Base-by-base conservation (phyloP, 75 land plant species). In the Chamaecyparis obtusa region DNA sequence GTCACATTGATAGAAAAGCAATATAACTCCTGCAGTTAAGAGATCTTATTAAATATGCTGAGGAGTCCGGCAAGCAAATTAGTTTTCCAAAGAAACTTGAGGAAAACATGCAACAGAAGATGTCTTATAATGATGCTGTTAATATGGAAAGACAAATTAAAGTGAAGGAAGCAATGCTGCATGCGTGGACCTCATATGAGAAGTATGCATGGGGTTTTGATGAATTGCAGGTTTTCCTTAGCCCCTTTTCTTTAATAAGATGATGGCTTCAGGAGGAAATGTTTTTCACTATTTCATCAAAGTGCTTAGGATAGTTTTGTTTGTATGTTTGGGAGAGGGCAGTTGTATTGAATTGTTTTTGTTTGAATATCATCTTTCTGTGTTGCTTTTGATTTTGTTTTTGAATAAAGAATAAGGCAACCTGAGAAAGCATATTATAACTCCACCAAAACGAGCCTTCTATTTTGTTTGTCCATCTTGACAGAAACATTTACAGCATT, bases 181-280 rank as follows among this genome's bases (percentile, higher is more conserved):
- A 97, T 93, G 99, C 99, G 24, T 97, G 99, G 99, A 93, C 85
- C 82, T 95, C 97, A 24, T 97, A 97, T 87, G 98, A 93, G 85
- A 95, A 94, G 83, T 97, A 96, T 94, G 98, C 99, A 35, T 97
- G 99, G 99, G 99, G 99, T 74, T 87, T 89, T 72, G 99, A 97
- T 90, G 99, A 97, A 89, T 96, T 97, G 86, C 93, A 94, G 95
- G 99, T 97, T 71, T 81, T 46, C 51, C 54, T 14, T 33, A 81
- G 51, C 41, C 32, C 10, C 51, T 44, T 17, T 81, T 27, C 16
- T 81, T 46, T 37, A 8, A 37, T 78, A 81, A 81, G 83, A 37
- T 80, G 9, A 0, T 72, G 24, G 32, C 44, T 9, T 44, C 37
- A 46, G 51, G 46, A 81, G 33, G 51, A 81, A n/a, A 44, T 49